Evolutionary conservation across 345 rosid species (phyloP).

Genomic region (Dipteronia sinensis): DNA sequence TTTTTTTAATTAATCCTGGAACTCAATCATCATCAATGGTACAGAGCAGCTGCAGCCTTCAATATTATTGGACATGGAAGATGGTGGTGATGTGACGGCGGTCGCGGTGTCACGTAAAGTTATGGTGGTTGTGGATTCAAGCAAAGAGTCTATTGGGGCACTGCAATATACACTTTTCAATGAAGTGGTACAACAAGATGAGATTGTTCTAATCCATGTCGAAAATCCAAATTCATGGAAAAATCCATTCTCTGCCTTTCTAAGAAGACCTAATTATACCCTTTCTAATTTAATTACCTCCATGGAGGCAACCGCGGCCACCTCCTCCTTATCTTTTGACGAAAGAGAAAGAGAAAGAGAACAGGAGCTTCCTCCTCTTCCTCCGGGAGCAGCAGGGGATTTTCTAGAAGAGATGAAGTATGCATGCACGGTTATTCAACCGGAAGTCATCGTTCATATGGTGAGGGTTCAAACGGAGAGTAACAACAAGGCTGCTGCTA

Average conservation of each 20-base stretch:
- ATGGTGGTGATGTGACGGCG: neutral
- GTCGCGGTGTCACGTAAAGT: conserved; percentile 46
- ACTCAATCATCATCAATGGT: neutral
- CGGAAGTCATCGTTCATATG: conserved; percentile 43
- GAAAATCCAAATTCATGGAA: conserved; percentile 57
- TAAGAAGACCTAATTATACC: conserved; percentile 30
- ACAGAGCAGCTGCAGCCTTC: neutral
- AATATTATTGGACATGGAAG: neutral
- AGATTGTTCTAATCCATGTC: conserved; percentile 60
- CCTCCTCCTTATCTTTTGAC: no score
- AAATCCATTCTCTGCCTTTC: conserved; percentile 54
- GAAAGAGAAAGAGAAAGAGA: conserved; percentile 1
- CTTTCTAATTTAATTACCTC: conserved; percentile 3
- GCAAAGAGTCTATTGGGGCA: conserved; percentile 67
- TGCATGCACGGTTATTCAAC: conserved; percentile 58
- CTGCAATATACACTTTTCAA: conserved; percentile 73
- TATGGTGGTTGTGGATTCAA: conserved; percentile 78
- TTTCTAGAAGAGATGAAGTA: conserved; percentile 75
- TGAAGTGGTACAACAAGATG: conserved; percentile 62
- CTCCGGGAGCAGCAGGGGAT: conserved; percentile 30
- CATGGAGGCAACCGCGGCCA: conserved; percentile 7
- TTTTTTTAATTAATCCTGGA: neutral
- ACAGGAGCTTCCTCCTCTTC: neutral
- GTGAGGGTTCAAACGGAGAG: conserved; percentile 48
- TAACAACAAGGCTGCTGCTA: conserved; percentile 51